Evolutionary conservation across 306 rosid species (phyloP).

Genomic region (Malus fusca): DNA sequence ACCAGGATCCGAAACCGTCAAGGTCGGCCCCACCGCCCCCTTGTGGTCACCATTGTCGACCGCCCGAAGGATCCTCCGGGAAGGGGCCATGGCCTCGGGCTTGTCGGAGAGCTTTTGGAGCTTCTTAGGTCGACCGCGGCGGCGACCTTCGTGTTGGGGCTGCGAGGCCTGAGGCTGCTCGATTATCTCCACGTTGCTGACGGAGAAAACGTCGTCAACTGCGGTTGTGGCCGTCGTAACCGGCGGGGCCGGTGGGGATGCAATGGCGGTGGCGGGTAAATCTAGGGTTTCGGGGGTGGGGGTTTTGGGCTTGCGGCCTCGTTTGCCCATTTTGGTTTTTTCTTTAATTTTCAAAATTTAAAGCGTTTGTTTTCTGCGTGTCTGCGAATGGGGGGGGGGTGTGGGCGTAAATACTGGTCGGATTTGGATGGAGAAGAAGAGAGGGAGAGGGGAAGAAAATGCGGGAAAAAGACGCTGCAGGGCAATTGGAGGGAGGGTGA

Average conservation of each 20-base stretch:
- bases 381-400: neutral
- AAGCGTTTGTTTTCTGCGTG: neutral
- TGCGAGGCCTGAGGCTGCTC: slow-evolving; percentile 30
- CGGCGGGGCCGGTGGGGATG: slow-evolving; percentile 9
- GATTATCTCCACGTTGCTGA: slow-evolving; percentile 54
- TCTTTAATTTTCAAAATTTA: neutral
- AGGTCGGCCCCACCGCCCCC: slow-evolving; percentile 12
- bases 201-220: slow-evolving; percentile 52
- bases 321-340: slow-evolving; percentile 32
- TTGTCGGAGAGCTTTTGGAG: slow-evolving; percentile 33
- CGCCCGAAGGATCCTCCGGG: slow-evolving; percentile 30
- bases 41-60: slow-evolving; percentile 26
- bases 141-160: slow-evolving; percentile 16
- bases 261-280: slow-evolving; percentile 17
- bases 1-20: slow-evolving; percentile 21
- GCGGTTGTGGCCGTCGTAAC: neutral
- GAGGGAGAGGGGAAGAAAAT: neutral
- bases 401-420: neutral
- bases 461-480: slow-evolving; percentile 1
- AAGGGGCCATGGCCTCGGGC: slow-evolving; percentile 21
- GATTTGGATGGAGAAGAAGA: neutral
- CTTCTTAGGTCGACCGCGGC: slow-evolving; percentile 71
- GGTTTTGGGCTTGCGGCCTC: slow-evolving; percentile 70
- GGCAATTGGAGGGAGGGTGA: neutral
- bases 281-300: slow-evolving; percentile 65